Base-by-base conservation (phyloP, 805 yeast species). In the Saccharomycopsis amapae region DNA sequence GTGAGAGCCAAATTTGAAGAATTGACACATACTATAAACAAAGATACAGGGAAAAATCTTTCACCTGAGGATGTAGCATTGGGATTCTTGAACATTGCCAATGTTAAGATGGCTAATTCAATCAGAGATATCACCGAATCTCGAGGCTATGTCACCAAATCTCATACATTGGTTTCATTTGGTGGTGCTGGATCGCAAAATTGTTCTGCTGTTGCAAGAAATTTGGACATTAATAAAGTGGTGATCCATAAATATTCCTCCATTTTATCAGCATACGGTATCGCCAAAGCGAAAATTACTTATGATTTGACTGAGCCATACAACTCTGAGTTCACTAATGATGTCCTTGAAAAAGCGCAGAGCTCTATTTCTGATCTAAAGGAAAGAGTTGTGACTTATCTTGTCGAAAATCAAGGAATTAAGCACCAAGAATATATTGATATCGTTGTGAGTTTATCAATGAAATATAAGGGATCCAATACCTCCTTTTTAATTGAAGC, bases 131-230 rank as follows among this genome's bases (percentile, higher is more conserved):
- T 71, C 43, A 71, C 76, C 1, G 76, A 71, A 51, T 63, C 71
- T 15, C 66, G 65, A 53, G 76, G 76, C 28, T 67, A 60, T 47
- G 67, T 62, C 48, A 66, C 66, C 15, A 52, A 67, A 40, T 65
- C 66, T 36, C 75, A 71, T 53, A 64, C 62, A 23, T 57, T 71
- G 45, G 73, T 72, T 4, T 64, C 72, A 2, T 71, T 71, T 54
- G 76, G 76, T 45, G 76, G 75, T 45, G 72, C 75, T 39, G 76
- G 75, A 49, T 73, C 73, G 25, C 76, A 71, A 55, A 68, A 68
- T 53, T 67, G 72, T 26, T 61, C 62, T n/a, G 62, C 70, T 2
- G 61, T 71, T 42, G 73, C 74, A 5, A 59, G 60, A 51, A 62
- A 61, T 12, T 62, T 71, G 58, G 62, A 65, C 45, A 69, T 71